These are phyloP conservation scores for Xylariomycetidae sp. DNA, from an alignment of 2,329 filamentous ascomycete genomes.

Conservation along the genomic window DNA sequence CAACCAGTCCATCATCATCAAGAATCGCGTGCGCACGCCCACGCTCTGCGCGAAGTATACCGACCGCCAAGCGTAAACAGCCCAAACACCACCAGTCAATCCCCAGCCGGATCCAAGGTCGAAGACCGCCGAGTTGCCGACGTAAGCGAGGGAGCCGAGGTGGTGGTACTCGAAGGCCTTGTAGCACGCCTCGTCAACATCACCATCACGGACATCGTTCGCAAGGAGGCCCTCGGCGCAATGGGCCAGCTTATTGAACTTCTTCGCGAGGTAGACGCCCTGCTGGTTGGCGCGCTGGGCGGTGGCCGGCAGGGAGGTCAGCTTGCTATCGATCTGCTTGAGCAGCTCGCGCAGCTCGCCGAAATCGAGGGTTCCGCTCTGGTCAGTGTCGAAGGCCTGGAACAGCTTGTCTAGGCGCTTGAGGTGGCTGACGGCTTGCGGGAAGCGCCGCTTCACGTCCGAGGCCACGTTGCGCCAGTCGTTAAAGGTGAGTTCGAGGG, in stretches of 20 bases:
- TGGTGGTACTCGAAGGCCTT: slow-evolving; percentile 93
- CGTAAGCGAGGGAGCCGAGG: slow-evolving; percentile 85
- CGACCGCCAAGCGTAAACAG: slow-evolving; percentile 92
- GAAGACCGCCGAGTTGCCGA: slow-evolving; percentile 94
- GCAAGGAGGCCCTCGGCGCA: slow-evolving; percentile 66
- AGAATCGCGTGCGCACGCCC: slow-evolving; percentile 77
- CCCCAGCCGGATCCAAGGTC: slow-evolving; percentile 75
- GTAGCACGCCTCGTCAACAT: slow-evolving; percentile 87
- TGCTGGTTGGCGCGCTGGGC: slow-evolving; percentile 96
- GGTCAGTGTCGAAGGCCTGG: slow-evolving; percentile 84
- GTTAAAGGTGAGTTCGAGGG: slow-evolving; percentile 75
- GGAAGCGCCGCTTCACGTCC: slow-evolving; percentile 82
- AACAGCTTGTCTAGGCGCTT: slow-evolving; percentile 89
- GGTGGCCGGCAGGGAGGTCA: slow-evolving; percentile 90
- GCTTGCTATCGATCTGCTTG: slow-evolving; percentile 86
- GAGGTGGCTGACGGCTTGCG: slow-evolving; percentile 81
- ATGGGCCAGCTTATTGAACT: slow-evolving; percentile 86
- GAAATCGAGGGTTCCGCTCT: slow-evolving; percentile 89
- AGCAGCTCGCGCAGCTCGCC: slow-evolving; percentile 84
- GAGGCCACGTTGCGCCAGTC: slow-evolving; percentile 85
- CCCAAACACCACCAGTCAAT: slow-evolving; percentile 77
- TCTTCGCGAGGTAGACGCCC: slow-evolving; percentile 83
- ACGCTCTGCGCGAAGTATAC: slow-evolving; percentile 98
- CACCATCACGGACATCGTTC: slow-evolving; percentile 82
- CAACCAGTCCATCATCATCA: slow-evolving; percentile 98